Conservation (phyloP, 2,329 filamentous ascomycete species). For the Sporothrix inflata region DNA sequence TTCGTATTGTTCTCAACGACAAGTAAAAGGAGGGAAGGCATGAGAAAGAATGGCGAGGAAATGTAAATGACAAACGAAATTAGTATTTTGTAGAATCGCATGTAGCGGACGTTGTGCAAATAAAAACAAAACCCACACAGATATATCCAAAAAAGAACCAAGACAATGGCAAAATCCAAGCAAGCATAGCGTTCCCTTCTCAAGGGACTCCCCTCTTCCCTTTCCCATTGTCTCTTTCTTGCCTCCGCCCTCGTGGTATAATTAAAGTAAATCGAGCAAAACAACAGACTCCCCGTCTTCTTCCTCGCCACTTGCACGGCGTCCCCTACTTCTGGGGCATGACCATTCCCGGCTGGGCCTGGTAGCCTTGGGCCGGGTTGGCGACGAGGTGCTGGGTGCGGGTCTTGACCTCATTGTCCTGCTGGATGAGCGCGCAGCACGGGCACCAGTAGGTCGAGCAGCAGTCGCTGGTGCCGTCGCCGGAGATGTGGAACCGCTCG, state of each 20-base stretch:
- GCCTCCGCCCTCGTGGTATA: constrained; percentile 9
- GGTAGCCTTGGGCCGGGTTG: constrained; percentile 40
- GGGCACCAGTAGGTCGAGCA: constrained; percentile 57
- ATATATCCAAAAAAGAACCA: background rate
- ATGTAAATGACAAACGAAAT: constrained; percentile 7
- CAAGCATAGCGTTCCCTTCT: background rate
- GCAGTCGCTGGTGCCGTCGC: constrained; percentile 54
- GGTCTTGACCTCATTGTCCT: constrained; percentile 57
- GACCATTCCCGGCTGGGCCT: constrained; percentile 40
- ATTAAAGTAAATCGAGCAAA: background rate
- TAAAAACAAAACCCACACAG: background rate
- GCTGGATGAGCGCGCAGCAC: constrained; percentile 61
- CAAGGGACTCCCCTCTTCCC: background rate
- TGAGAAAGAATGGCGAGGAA: too few species aligned
- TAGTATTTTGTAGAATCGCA: constrained; percentile 17
- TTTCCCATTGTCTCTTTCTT: background rate
- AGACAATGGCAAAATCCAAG: background rate
- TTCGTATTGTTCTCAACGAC: background rate
- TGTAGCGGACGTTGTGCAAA: background rate
- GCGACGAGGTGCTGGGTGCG: constrained; percentile 37
- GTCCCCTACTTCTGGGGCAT: constrained; percentile 34
- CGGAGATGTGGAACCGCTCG: constrained; percentile 56
- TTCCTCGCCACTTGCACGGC: background rate
- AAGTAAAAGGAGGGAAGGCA: background rate
- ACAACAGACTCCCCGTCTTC: background rate